Percentiles rank a stretch among this genome's conserved stretches.
Conservation (phyloP, 1,139 yeast species). For the Debaryomycetaceae sp. region DNA sequence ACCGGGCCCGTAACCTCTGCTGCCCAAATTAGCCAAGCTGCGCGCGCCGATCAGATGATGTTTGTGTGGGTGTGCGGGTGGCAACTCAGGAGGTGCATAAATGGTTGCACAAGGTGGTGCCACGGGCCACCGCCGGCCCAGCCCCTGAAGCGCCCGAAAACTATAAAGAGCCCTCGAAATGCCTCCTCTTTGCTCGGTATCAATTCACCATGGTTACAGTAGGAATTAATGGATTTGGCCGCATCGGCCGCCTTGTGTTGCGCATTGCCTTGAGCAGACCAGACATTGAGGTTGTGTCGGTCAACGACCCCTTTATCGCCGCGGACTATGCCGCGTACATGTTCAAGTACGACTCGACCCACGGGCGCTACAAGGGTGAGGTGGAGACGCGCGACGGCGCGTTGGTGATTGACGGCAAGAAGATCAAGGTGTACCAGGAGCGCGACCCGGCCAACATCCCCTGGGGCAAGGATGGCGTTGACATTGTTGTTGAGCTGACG, state of each 20-base stretch:
- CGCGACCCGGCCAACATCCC: constrained; percentile 68
- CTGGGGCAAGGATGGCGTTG: constrained; percentile 68
- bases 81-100: no score
- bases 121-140: no score
- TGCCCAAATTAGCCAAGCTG: no score
- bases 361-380: constrained; percentile 62
- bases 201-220: constrained; percentile 15
- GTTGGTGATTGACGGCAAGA: constrained; percentile 55
- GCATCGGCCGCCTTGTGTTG: constrained; percentile 74
- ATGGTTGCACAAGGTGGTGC: no score
- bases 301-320: constrained; percentile 72
- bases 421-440: constrained; percentile 61
- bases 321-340: constrained; percentile 74
- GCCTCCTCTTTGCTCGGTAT: constrained; percentile 1
- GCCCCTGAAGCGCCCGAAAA: no score
- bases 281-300: constrained; percentile 64
- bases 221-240: constrained; percentile 79
- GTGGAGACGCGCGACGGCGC: constrained; percentile 47
- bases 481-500: constrained; percentile 71
- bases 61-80: constrained; percentile 1
- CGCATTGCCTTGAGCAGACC: constrained; percentile 62
- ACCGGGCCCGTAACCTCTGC: no score
- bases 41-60: not conserved
- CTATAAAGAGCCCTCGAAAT: no score
- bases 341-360: constrained; percentile 79